Conservation (phyloP, 1,139 yeast species). For the Meyerozyma smithsonii region DNA sequence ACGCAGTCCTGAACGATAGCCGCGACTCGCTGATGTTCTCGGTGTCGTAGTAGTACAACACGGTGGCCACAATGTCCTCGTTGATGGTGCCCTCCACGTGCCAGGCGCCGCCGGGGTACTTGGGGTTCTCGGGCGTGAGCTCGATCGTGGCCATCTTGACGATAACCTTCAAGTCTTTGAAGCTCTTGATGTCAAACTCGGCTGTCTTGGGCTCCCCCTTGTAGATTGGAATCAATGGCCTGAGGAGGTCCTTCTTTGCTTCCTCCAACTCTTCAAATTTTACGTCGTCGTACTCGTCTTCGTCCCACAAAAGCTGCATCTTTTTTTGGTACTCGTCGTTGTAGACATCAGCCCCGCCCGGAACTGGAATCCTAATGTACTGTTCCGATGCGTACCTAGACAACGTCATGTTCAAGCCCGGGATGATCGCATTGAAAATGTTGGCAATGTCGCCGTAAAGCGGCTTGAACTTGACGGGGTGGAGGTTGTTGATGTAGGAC, state of each 20-base stretch:
- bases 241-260: constrained; percentile 12
- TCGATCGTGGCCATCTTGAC: constrained; percentile 40
- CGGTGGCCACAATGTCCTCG: constrained; percentile 42
- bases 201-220: constrained; percentile 15
- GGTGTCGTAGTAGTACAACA: constrained; percentile 38
- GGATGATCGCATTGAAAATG: constrained; percentile 24
- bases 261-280: constrained; percentile 8
- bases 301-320: constrained; percentile 4
- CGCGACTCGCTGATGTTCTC: constrained; percentile 36
- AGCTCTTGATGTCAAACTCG: constrained; percentile 24
- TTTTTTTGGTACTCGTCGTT: constrained; percentile 13
- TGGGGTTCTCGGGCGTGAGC: constrained; percentile 38
- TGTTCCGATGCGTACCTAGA: constrained; percentile 19
- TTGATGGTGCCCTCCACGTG: constrained; percentile 42
- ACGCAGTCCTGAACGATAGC: constrained; percentile 27
- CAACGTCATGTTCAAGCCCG: constrained; percentile 27
- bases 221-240: constrained; percentile 13
- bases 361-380: constrained; percentile 15
- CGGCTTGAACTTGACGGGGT: constrained; percentile 21
- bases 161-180: constrained; percentile 30
- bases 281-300: constrained; percentile 7
- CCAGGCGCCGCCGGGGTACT: constrained; percentile 41
- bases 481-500: constrained; percentile 39
- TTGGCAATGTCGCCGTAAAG: constrained; percentile 26
- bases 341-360: constrained; percentile 14